Base-by-base conservation (phyloP, 192 early-diverging fungal species). In the Backusella liffmaniae region DNA sequence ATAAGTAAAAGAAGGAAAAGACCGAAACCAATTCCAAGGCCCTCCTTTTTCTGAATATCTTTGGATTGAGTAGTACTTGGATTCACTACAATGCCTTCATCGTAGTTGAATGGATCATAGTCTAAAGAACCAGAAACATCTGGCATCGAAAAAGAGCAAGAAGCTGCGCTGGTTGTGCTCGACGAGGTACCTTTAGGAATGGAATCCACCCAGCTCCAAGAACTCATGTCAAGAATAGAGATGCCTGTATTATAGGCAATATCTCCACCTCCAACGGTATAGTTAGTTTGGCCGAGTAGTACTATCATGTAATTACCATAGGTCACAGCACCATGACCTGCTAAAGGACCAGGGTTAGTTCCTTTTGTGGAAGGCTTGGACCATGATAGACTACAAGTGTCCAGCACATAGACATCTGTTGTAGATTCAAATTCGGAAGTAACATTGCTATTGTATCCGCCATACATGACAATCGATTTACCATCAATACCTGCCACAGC, bases 301-400 rank as follows among this genome's bases (percentile, higher is more conserved):
- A 72, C 21, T 0, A 80, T 26, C 79, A 76, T 80, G 36, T 76
- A 80, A 10, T 80, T 75, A 1, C 73, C 73, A 26, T 59, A 32
- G 4, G 32, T 66, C 1, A 59, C 18, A 4, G 79, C 79, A 7
- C 26, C 18, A 42, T 80, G 79, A 6, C 49, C 59, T 21, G 51
- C 35, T 8, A 75, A 56, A 5, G 35, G 18, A 10, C 13, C 37
- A 2, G 79, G 68, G 16, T 39, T 41, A 4, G 34, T 23, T 37
- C 79, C 79, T 10, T 35, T 56, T 21, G 46, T 67, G 6, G 68
- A 21, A 21, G 65, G 51, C 15, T 75, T 66, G 1, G 26, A 32
- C 79, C 79, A 80, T 3, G 42, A 62, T 32, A 80, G 36, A 10
- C 15, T 73, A 23, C 79, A 80, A 3, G 79, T 76, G 66, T 80